Base-by-base conservation (phyloP, 192 early-diverging fungal genomes). In the Entomortierella lignicola region DNA sequence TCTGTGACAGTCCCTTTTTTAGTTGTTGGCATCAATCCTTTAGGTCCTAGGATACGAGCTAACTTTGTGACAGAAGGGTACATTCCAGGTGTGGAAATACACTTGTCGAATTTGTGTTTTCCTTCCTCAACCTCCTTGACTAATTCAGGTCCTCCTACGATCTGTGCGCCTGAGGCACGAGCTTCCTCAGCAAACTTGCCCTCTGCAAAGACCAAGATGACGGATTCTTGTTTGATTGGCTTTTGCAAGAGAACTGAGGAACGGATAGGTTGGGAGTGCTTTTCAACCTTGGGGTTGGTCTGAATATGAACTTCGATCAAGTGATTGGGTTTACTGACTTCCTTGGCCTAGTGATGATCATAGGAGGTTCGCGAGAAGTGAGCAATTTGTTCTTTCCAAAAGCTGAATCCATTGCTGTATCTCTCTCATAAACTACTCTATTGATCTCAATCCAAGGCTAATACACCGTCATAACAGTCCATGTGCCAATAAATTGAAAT, bases 21-120 rank as follows among this genome's bases (percentile, higher is more conserved):
- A 26, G 88, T 83, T 4, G 91, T 96, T 26, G 97, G 97, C 97
- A 99, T 98, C 63, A 99, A 84, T n/a, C 95, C 95, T 77, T 94
- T 95, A 29, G 97, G 97, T 65, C 97, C 97, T 69, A 99, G 80
- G 29, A 96, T 77, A 53, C 91, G 89, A 8, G 95, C 97, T 77
- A 99, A 92, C 74, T 91, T 93, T 39, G 95, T 87, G 37, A 97
- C 94, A 42, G 88, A 82, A 27, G 95, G 95, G 82, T 95, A 91
- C 92, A 97, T 95, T 20, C 86, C 92, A 31, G 93, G 94, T 37
- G 95, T 99, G 8, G 95, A 87, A 55, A 99, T 82, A 61, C 91
- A 93, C 69, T 92, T 93, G 84, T 96, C 93, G 74, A 97, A 95
- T 59, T 87, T 71, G 59, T 77, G 71, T 30, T 69, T 82, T 17